phyloP scores from a whole-genome alignment of 768 basidiomycete genomes.

The Lentinula boryana region DNA sequence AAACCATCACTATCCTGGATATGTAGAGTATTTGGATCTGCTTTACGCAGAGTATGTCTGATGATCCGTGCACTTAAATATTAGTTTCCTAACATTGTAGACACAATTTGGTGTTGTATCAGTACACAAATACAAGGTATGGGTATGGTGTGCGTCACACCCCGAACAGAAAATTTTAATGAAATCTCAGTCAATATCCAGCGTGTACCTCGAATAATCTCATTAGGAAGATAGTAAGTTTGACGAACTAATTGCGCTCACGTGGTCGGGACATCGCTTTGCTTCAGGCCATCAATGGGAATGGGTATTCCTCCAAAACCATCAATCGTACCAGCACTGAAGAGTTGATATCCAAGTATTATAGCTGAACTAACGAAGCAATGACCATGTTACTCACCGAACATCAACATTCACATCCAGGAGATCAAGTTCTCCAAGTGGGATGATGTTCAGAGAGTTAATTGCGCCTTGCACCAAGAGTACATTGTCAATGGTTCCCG shows the following conservation, averaged over 20 bases:
- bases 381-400: conserved; percentile 21
- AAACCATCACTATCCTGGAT: conserved; percentile 38
- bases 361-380: background rate
- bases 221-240: background rate
- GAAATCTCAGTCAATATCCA: background rate
- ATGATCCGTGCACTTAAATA: too few relatives aligned
- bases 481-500: conserved; percentile 52
- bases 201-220: background rate
- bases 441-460: conserved; percentile 48
- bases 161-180: background rate
- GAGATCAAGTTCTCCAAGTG: conserved; percentile 48
- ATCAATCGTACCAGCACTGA: conserved; percentile 23
- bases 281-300: conserved; percentile 27
- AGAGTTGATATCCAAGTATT: background rate
- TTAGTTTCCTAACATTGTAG: too few relatives aligned
- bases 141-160: too few relatives aligned
- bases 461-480: conserved; percentile 45
- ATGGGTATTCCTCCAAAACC: conserved; percentile 30
- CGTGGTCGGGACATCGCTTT: conserved; percentile 29
- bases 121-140: too few relatives aligned
- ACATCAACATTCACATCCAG: conserved; percentile 28
- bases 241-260: conserved; percentile 12
- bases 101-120: too few relatives aligned
- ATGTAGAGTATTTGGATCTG: conserved; percentile 23
- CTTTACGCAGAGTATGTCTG: background rate